Evolutionary conservation across 345 rosid genomes (phyloP).

Genomic region (Citrus mangshanensis): DNA sequence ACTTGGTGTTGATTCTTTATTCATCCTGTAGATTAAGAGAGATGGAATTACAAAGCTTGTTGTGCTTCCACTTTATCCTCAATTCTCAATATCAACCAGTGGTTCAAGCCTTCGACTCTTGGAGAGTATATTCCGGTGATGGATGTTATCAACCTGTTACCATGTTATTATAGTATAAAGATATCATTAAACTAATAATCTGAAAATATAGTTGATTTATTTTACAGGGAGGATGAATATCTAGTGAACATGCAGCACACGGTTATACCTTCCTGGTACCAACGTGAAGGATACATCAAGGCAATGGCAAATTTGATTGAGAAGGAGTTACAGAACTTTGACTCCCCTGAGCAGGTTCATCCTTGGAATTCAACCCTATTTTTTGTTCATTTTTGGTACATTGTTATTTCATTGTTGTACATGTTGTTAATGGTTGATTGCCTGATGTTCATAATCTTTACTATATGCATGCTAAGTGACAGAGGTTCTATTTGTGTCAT

Average conservation of each 20-base stretch:
- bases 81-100: slow-evolving; percentile 96
- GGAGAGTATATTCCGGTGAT: slow-evolving; percentile 88
- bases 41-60: slow-evolving; percentile 93
- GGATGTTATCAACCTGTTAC: background rate
- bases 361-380: background rate
- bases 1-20: slow-evolving; percentile 2
- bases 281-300: slow-evolving; percentile 93
- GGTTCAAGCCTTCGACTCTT: slow-evolving; percentile 98
- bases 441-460: background rate
- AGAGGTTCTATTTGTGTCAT: no score
- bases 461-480: background rate
- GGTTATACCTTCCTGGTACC: slow-evolving; percentile 99
- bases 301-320: slow-evolving; percentile 84
- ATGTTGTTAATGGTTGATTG: background rate
- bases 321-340: slow-evolving; percentile 69
- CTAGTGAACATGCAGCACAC: slow-evolving; percentile 98
- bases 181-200: slow-evolving; percentile 15
- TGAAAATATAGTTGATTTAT: slow-evolving; percentile 20
- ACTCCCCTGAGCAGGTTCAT: slow-evolving; percentile 61
- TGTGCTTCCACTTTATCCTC: slow-evolving; percentile 98
- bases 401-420: background rate
- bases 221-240: slow-evolving; percentile 89
- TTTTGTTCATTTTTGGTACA: background rate
- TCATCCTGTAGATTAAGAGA: slow-evolving; percentile 61
- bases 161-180: background rate